Evolutionary conservation across 495 filamentous ascomycete species (phyloP).

Genomic region (Aspergillus bridgeri): DNA sequence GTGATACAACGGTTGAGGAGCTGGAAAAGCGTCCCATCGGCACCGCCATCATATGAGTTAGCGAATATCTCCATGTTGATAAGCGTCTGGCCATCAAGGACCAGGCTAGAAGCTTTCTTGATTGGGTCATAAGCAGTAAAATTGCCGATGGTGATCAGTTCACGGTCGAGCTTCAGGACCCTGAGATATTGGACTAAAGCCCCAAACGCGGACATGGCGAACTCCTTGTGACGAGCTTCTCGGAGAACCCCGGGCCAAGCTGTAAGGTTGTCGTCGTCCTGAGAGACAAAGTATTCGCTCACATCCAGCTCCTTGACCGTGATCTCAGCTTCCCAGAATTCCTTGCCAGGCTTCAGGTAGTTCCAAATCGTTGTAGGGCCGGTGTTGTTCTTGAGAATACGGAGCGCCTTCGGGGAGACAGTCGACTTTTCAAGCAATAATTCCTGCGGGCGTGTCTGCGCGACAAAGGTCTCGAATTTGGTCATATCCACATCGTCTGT

Average conservation of each 20-base stretch:
- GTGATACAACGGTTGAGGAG: constrained; percentile 93
- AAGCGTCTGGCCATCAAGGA: constrained; percentile 93
- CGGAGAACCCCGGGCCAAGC: constrained; percentile 78
- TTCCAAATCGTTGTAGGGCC: constrained; percentile 94
- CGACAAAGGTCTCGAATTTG: constrained; percentile 96
- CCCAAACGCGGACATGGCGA: constrained; percentile 90
- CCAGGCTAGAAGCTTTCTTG: constrained; percentile 84
- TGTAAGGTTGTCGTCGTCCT: constrained; percentile 58
- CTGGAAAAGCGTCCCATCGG: constrained; percentile 82
- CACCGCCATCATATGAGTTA: constrained; percentile 85
- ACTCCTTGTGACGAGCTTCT: constrained; percentile 71
- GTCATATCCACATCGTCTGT: constrained; percentile 91
- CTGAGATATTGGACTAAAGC: constrained; percentile 85
- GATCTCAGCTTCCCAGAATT: constrained; percentile 88
- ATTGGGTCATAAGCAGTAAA: constrained; percentile 94
- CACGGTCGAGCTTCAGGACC: constrained; percentile 82
- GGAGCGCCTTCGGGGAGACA: constrained; percentile 76
- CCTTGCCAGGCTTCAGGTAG: constrained; percentile 77
- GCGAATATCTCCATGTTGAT: constrained; percentile 97
- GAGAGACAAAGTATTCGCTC: constrained; percentile 71
- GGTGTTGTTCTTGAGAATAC: constrained; percentile 97
- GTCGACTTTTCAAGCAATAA: constrained; percentile 84
- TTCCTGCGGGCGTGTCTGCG: constrained; percentile 87
- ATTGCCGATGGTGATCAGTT: constrained; percentile 84
- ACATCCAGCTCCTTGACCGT: constrained; percentile 79